These are phyloP conservation scores for Solanum chilense DNA, from an alignment of 257 asterid species.

Conservation along the genomic window DNA sequence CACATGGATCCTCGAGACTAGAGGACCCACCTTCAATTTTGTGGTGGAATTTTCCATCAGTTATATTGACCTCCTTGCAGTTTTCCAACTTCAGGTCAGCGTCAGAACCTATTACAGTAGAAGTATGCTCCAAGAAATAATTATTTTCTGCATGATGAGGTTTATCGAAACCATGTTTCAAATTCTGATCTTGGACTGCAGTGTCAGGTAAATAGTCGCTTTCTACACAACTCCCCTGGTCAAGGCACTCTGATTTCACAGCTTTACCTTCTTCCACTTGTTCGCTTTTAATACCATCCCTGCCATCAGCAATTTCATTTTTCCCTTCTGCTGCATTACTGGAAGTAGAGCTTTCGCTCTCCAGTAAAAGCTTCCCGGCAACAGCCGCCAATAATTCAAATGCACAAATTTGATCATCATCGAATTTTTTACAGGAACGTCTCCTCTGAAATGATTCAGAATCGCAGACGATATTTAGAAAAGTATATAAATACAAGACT, in stretches of 20 bases:
- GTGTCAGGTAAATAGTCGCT: slow-evolving; percentile 43
- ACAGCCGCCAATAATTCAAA: slow-evolving; percentile 94
- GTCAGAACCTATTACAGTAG: slow-evolving; percentile 20
- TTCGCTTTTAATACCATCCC: slow-evolving; percentile 18
- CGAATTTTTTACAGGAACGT: slow-evolving; percentile 30
- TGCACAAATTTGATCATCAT: slow-evolving; percentile 64
- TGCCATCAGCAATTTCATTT: slow-evolving; percentile 11
- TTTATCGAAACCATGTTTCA: slow-evolving; percentile 20
- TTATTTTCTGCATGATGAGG: slow-evolving; percentile 25
- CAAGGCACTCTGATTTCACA: slow-evolving; percentile 49
- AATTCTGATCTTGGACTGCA: slow-evolving; percentile 22
- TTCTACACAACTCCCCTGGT: slow-evolving; percentile 81
- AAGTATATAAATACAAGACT: background rate
- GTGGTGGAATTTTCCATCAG: slow-evolving; percentile 10
- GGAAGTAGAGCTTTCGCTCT: slow-evolving; percentile 84
- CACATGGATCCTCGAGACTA: background rate
- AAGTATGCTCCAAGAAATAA: slow-evolving; percentile 33
- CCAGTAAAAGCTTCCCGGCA: slow-evolving; percentile 84
- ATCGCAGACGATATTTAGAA: background rate
- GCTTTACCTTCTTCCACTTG: slow-evolving; percentile 26
- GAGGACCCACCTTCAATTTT: slow-evolving; percentile 15
- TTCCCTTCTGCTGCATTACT: slow-evolving; percentile 57
- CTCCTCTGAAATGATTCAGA: slow-evolving; percentile 43
- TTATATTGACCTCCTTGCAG: slow-evolving; percentile 5
- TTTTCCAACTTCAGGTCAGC: slow-evolving; percentile 35